A percentile compares a stretch with the other conserved stretches of the same genome.
phyloP scores from a whole-genome alignment of 768 basidiomycete species.

The Kwoniella sp. region DNA sequence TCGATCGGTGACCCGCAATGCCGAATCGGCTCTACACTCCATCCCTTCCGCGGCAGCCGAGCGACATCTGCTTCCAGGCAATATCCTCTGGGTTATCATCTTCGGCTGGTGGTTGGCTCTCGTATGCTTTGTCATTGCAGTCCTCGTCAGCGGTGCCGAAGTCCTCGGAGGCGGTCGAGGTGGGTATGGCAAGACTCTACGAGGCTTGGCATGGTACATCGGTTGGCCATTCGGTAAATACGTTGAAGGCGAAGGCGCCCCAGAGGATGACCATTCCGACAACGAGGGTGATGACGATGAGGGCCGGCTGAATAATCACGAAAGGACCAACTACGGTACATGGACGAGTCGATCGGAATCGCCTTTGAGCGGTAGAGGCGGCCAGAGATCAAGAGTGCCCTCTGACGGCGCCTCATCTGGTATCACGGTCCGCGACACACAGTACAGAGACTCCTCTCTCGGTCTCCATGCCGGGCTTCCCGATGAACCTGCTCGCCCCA shows the following conservation, averaged over 20 bases:
- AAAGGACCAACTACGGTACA: constrained; percentile 32
- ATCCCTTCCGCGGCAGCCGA: constrained; percentile 91
- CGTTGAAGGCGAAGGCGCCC: constrained; percentile 71
- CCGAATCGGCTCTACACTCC: constrained; percentile 89
- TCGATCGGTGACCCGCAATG: constrained; percentile 91
- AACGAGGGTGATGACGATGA: constrained; percentile 47
- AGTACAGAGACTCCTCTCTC: constrained; percentile 3
- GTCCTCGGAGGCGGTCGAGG: constrained; percentile 75
- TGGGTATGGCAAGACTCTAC: constrained; percentile 83
- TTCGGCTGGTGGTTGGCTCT: constrained; percentile 95
- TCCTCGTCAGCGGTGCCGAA: constrained; percentile 65
- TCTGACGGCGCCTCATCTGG: constrained; percentile 41
- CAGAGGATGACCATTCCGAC: constrained; percentile 33
- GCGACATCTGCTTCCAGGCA: constrained; percentile 88
- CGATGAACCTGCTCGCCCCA: constrained; percentile 49
- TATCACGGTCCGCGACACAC: constrained; percentile 28
- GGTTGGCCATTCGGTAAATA: constrained; percentile 99
- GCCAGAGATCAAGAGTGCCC: constrained; percentile 23
- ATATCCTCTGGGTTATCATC: constrained; percentile 83
- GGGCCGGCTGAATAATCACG: constrained; percentile 55
- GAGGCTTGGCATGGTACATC: constrained; percentile 93
- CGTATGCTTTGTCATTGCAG: constrained; percentile 69
- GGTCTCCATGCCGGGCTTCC: constrained; percentile 22
- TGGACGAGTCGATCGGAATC: constrained; percentile 12
- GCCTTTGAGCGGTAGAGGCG: constrained; percentile 14